These are phyloP conservation scores for Gastrolobium villosum DNA, from an alignment of 306 rosid species.

Conservation along the genomic window DNA sequence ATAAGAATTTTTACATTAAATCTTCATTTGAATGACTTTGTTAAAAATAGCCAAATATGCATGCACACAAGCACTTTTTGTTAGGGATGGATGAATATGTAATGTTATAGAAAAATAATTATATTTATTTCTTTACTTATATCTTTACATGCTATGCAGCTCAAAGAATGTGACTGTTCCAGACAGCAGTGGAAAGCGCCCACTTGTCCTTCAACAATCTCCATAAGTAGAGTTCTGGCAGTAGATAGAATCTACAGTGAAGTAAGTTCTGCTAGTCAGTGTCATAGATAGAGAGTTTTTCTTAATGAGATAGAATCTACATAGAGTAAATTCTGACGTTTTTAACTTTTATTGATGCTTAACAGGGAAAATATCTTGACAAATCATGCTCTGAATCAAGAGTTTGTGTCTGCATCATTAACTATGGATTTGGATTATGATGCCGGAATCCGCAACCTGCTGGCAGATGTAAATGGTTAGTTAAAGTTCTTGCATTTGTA, in stretches of 20 bases:
- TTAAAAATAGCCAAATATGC: background rate
- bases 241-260: constrained; percentile 68
- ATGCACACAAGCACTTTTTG: background rate
- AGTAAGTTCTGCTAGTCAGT: constrained; percentile 60
- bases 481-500: constrained; percentile 15
- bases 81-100: constrained; percentile 30
- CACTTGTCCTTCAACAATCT: constrained; percentile 58
- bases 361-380: constrained; percentile 65
- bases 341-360: constrained; percentile 10
- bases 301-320: constrained; percentile 1
- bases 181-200: constrained; percentile 70
- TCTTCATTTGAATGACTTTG: background rate
- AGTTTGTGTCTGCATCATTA: constrained; percentile 62
- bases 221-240: constrained; percentile 56
- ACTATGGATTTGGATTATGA: constrained; percentile 59
- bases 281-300: background rate
- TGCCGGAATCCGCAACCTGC: constrained; percentile 57
- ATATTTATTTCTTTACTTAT: background rate
- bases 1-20: background rate
- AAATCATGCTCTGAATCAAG: constrained; percentile 61
- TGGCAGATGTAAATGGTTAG: constrained; percentile 76
- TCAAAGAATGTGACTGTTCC: constrained; percentile 65
- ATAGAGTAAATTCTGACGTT: background rate
- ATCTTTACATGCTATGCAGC: constrained; percentile 61
- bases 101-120: background rate